These are phyloP conservation scores for Zygoascus bituminiphila DNA, from an alignment of 805 yeast species.

Conservation along the genomic window DNA sequence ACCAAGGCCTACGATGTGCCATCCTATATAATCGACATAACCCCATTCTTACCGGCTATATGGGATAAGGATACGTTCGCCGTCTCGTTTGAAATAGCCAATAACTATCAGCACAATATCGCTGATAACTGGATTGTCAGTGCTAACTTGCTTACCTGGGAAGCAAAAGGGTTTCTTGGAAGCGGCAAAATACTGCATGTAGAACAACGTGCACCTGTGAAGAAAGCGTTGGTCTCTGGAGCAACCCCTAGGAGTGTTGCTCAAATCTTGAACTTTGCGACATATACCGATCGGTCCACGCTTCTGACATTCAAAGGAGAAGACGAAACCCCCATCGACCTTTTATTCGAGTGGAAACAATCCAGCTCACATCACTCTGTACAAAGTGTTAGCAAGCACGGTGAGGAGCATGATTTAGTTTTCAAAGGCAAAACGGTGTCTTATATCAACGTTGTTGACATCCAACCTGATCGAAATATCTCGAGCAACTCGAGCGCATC, in stretches of 20 bases:
- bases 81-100: slow-evolving; percentile 39
- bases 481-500: background rate
- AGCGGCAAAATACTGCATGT: slow-evolving; percentile 11
- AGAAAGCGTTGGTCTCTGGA: background rate
- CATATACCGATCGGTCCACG: background rate
- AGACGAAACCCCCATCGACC: background rate
- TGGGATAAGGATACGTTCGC: slow-evolving; percentile 39
- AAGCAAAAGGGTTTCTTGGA: slow-evolving; percentile 20
- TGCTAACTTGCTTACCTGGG: slow-evolving; percentile 28
- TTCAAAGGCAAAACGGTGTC: background rate
- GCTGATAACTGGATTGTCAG: slow-evolving; percentile 27
- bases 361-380: background rate
- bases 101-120: slow-evolving; percentile 9
- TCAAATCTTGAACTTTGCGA: background rate
- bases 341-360: background rate
- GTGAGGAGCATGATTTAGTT: background rate
- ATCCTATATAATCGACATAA: slow-evolving; percentile 57
- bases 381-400: background rate
- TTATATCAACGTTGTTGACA: background rate
- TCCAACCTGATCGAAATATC: background rate
- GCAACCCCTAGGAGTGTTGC: background rate
- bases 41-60: slow-evolving; percentile 57
- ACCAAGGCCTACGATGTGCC: slow-evolving; percentile 64
- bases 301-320: background rate
- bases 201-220: background rate